Evolutionary conservation across 495 filamentous ascomycete species (phyloP).

Genomic region (Mytilinidion resinicola): DNA sequence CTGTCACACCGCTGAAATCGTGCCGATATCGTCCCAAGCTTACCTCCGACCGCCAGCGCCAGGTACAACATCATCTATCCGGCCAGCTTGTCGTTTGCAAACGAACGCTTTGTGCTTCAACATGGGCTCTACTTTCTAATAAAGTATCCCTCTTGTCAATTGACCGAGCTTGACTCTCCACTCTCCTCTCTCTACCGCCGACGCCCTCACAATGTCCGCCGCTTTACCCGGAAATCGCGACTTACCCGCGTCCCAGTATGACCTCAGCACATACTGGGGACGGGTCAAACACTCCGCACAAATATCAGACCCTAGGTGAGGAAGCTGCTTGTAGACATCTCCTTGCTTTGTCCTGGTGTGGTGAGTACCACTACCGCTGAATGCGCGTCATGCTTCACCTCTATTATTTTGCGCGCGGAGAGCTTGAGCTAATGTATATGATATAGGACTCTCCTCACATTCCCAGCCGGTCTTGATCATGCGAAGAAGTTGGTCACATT

Average conservation of each 20-base stretch:
- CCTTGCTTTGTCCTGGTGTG: conserved; percentile 26
- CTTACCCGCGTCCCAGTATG: conserved; percentile 83
- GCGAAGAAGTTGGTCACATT: conserved; percentile 69
- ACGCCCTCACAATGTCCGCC: conserved; percentile 61
- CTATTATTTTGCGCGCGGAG: neutral
- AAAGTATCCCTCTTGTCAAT: neutral
- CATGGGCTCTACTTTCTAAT: neutral
- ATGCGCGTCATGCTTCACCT: neutral
- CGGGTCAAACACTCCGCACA: conserved; percentile 84
- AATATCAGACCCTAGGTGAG: conserved; percentile 93
- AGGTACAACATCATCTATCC: too few relatives aligned
- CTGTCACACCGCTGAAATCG: too few relatives aligned
- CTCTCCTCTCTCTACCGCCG: neutral
- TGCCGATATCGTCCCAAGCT: too few relatives aligned
- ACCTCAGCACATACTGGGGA: conserved; percentile 90
- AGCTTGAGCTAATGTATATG: neutral
- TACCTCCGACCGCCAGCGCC: too few relatives aligned
- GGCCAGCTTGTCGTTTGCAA: neutral
- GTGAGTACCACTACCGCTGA: conserved; percentile 29
- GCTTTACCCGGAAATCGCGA: conserved; percentile 82
- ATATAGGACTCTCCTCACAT: conserved; percentile 72
- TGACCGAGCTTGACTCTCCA: neutral
- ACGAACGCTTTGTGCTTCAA: neutral
- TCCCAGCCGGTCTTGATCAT: conserved; percentile 65
- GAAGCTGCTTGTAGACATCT: conserved; percentile 24